A percentile compares a stretch with the other conserved stretches of the same genome.
phyloP scores from a whole-genome alignment of 148 eudicot species.

The Amaranthus cruentus region DNA sequence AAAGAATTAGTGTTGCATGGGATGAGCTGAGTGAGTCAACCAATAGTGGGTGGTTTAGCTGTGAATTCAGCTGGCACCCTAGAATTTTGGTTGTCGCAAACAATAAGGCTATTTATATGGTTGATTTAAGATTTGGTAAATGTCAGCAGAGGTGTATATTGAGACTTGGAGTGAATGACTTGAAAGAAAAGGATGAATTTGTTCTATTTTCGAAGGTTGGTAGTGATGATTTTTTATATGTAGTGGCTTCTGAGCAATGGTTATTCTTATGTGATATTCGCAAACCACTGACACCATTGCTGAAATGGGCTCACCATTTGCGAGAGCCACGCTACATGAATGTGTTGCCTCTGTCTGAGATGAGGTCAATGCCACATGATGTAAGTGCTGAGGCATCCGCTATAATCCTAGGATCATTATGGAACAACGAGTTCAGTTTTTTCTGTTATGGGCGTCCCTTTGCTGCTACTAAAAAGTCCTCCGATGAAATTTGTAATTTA shows the following conservation, averaged over 20 bases:
- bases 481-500: slow-evolving; percentile 31
- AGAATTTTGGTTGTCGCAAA: slow-evolving; percentile 59
- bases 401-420: slow-evolving; percentile 75
- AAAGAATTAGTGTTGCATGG: slow-evolving; percentile 43
- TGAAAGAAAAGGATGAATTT: slow-evolving; percentile 41
- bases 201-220: slow-evolving; percentile 56
- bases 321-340: slow-evolving; percentile 46
- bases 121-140: slow-evolving; percentile 54
- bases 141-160: slow-evolving; percentile 42
- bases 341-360: slow-evolving; percentile 42
- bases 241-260: slow-evolving; percentile 49
- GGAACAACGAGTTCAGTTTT: slow-evolving; percentile 58
- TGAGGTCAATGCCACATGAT: slow-evolving; percentile 47
- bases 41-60: slow-evolving; percentile 58
- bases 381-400: slow-evolving; percentile 46
- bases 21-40: slow-evolving; percentile 21
- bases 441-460: slow-evolving; percentile 58
- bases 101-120: slow-evolving; percentile 48
- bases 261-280: slow-evolving; percentile 71
- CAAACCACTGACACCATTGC: slow-evolving; percentile 47
- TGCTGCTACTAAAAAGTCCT: slow-evolving; percentile 23
- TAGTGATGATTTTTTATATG: slow-evolving; percentile 42
- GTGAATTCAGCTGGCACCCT: slow-evolving; percentile 83
- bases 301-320: slow-evolving; percentile 67
- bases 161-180: slow-evolving; percentile 26